Base-by-base conservation (phyloP, 2,329 filamentous ascomycete species). In the Anthostomella pinea region DNA sequence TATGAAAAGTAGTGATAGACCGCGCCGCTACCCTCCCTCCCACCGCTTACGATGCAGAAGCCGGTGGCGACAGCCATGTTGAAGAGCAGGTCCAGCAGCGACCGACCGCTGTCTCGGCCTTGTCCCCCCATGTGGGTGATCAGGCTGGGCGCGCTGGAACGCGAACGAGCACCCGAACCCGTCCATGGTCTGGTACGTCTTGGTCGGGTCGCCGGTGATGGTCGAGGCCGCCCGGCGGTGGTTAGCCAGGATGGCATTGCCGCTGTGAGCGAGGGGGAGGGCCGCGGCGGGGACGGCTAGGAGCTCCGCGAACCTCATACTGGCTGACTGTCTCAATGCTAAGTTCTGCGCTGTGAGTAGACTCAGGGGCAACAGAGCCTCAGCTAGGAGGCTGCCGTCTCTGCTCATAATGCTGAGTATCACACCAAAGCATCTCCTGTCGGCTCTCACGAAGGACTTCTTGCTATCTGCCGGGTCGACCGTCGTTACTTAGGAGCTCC, bases 101-200 rank as follows among this genome's bases (percentile, higher is more conserved):
- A 53, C 8, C 60, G 56, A n/a, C 50, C 66, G 66, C 48, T 68
- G 67, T 7, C 7, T 13, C 25, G 10, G 52, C 55, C 43, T 60
- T 52, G 41, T 59, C 56, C 21, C 8, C 6, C 39, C 54, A 59
- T 57, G 44, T 65, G 65, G 31, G 65, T 62, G 51, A 70, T 62
- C 20, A 67, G 57, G 37, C 65, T 68, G 11, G 67, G n/a, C 67
- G 6, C 68, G 64, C 50, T 68, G 65, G 49, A 70, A 71, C 1
- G 67, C 67, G 13, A 60, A 62, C 13, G 57, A 62, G 53, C 68
- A 65, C 11, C 67, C 68, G 45, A 70, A 70, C 8, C 68, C 68
- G 45, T 70, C 66, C 34, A 70, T 69, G 3, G 56, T 64, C 53
- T 70, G 68, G 45, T 63, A 69, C 14, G 60, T 67, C 43, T 60